phyloP scores from a whole-genome alignment of 345 rosid species.

The Nephelium lappaceum region DNA sequence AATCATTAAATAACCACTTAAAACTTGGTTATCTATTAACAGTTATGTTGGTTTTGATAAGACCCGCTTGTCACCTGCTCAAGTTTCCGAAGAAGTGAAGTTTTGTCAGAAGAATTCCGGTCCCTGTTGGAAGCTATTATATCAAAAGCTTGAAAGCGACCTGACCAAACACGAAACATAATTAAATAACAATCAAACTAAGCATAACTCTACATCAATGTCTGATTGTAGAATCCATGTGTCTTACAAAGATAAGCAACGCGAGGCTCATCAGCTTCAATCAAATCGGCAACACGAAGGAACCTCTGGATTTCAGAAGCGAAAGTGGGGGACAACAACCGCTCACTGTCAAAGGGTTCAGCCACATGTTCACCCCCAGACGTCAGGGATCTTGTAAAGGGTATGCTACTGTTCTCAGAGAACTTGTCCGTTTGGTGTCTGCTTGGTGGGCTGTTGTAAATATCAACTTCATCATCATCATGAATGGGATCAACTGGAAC shows the following conservation, averaged over 20 bases:
- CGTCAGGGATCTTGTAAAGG: conserved; percentile 46
- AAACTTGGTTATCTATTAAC: background rate
- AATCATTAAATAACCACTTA: background rate
- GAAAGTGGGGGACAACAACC: conserved; percentile 71
- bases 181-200: too few relatives aligned
- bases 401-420: conserved; percentile 4
- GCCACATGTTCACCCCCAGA: conserved; percentile 35
- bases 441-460: too few relatives aligned
- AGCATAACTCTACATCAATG: too few relatives aligned
- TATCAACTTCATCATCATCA: conserved; percentile 25
- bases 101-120: conserved; percentile 61
- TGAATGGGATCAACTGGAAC: conserved; percentile 65
- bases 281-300: conserved; percentile 82
- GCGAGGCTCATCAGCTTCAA: conserved; percentile 72
- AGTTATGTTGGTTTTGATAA: background rate
- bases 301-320: conserved; percentile 77
- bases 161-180: conserved; percentile 40
- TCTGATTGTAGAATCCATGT: background rate
- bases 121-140: conserved; percentile 74
- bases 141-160: conserved; percentile 78
- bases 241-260: conserved; percentile 76
- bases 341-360: conserved; percentile 64
- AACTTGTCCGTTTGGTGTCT: background rate
- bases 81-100: conserved; percentile 87
- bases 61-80: conserved; percentile 47